These are phyloP conservation scores for Diaporthe ilicicola DNA, from an alignment of 2,329 filamentous ascomycete species.

Conservation along the genomic window DNA sequence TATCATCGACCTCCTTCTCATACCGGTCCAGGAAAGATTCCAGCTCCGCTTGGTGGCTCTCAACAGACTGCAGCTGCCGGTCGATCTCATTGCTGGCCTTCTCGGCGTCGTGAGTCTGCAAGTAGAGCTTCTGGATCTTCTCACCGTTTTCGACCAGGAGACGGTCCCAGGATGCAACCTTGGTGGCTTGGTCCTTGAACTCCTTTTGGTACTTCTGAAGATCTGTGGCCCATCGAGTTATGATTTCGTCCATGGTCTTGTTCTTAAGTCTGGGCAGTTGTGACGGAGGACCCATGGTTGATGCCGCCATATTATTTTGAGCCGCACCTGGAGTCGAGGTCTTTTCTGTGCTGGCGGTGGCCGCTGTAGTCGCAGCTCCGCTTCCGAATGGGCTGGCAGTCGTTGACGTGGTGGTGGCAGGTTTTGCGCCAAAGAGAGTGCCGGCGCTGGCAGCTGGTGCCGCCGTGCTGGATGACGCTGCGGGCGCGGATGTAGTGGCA, in stretches of 20 bases:
- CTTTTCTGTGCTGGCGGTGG: conserved; percentile 35
- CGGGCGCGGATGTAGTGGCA: conserved; percentile 27
- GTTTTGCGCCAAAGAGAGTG: conserved; percentile 32
- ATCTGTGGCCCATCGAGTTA: conserved; percentile 95
- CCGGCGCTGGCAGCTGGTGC: conserved; percentile 29
- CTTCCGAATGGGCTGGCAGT: not conserved
- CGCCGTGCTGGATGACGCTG: conserved; percentile 41
- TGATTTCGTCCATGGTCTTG: conserved; percentile 99
- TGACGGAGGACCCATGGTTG: conserved; percentile 82
- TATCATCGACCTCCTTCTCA: conserved; percentile 88
- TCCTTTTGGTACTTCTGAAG: conserved; percentile 96
- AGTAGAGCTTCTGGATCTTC: conserved; percentile 93
- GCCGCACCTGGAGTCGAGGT: conserved; percentile 33
- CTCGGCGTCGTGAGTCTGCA: conserved; percentile 92
- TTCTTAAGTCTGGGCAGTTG: conserved; percentile 93
- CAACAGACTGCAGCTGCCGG: conserved; percentile 86
- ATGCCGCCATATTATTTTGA: conserved; percentile 66
- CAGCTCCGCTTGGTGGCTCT: conserved; percentile 92
- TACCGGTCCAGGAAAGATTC: conserved; percentile 89
- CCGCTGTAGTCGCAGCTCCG: conserved; percentile 3
- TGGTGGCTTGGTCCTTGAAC: conserved; percentile 88
- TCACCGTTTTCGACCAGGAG: conserved; percentile 92
- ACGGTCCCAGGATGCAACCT: conserved; percentile 90
- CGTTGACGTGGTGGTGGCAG: conserved; percentile 37
- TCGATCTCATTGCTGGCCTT: conserved; percentile 93